Conservation (phyloP, 257 asterid species). For the Solanum acaule region DNA sequence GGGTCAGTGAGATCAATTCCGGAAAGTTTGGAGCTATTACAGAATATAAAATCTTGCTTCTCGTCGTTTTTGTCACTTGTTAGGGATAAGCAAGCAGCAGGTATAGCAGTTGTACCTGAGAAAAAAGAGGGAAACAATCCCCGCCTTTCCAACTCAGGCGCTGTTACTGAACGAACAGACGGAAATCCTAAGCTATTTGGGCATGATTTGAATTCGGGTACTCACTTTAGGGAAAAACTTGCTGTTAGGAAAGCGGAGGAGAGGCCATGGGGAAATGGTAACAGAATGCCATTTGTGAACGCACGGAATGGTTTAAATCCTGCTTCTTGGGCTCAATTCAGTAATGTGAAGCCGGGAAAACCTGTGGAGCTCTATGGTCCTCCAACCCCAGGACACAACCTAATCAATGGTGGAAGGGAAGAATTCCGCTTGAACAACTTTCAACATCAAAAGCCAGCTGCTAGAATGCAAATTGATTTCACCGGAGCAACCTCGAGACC, state of each 20-base stretch:
- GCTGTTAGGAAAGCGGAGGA: slow-evolving; percentile 30
- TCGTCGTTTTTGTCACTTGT: slow-evolving; percentile 33
- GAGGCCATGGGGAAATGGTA: slow-evolving; percentile 32
- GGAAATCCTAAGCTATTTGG: slow-evolving; percentile 53
- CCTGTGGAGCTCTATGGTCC: slow-evolving; percentile 29
- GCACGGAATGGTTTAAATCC: slow-evolving; percentile 37
- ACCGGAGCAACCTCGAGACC: slow-evolving; percentile 47
- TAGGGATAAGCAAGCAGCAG: slow-evolving; percentile 38
- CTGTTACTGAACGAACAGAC: slow-evolving; percentile 20
- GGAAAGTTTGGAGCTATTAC: slow-evolving; percentile 50
- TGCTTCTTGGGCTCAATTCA: slow-evolving; percentile 26
- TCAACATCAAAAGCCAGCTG: slow-evolving; percentile 45
- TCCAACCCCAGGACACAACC: slow-evolving; percentile 25
- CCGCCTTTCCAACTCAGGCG: slow-evolving; percentile 15
- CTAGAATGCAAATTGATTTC: slow-evolving; percentile 56
- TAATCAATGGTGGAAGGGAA: slow-evolving; percentile 30
- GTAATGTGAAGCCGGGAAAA: slow-evolving; percentile 23
- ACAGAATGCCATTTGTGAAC: slow-evolving; percentile 23
- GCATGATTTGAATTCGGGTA: slow-evolving; percentile 40
- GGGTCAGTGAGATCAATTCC: slow-evolving; percentile 77
- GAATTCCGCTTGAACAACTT: slow-evolving; percentile 28
- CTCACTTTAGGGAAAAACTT: slow-evolving; percentile 33
- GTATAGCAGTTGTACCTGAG: slow-evolving; percentile 16
- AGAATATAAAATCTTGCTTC: slow-evolving; percentile 45
- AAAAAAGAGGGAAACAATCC: slow-evolving; percentile 17